These are phyloP conservation scores for Colletotrichum zoysiae DNA, from an alignment of 2,329 filamentous ascomycete genomes.

Conservation along the genomic window DNA sequence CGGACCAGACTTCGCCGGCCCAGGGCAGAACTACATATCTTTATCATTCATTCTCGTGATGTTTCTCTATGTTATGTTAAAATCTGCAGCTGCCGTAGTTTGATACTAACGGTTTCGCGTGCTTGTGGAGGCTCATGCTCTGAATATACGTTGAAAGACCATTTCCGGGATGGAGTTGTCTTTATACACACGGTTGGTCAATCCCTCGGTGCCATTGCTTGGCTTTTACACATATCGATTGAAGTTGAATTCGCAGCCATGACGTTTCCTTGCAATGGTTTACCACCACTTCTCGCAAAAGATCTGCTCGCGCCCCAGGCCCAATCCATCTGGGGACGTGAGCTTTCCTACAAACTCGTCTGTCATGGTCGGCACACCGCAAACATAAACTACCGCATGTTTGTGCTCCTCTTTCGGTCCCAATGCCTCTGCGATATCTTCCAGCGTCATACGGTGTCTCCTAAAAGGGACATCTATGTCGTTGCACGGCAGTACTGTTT, in stretches of 20 bases:
- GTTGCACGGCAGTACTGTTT: slow-evolving; percentile 9
- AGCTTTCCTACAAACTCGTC: slow-evolving; percentile 71
- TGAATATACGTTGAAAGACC: background rate
- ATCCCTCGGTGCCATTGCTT: background rate
- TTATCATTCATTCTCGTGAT: background rate
- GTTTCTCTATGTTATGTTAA: background rate
- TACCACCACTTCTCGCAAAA: slow-evolving; percentile 57
- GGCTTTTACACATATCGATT: background rate
- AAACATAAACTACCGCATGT: slow-evolving; percentile 72
- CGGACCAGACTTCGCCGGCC: background rate
- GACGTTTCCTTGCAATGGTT: background rate
- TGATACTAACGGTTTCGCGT: background rate
- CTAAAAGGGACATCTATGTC: slow-evolving; percentile 48
- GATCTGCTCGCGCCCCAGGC: slow-evolving; percentile 47
- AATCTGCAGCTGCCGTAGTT: background rate
- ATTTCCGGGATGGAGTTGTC: background rate
- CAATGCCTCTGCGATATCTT: slow-evolving; percentile 58
- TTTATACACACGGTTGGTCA: background rate
- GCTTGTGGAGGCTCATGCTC: background rate
- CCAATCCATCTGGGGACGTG: slow-evolving; percentile 47
- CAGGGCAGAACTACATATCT: background rate
- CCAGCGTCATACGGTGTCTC: slow-evolving; percentile 56
- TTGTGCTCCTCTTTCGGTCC: slow-evolving; percentile 49
- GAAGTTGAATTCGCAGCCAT: background rate
- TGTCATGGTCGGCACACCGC: slow-evolving; percentile 77